A percentile compares a stretch with the other conserved stretches of the same genome.
These are phyloP conservation scores for Xylaria castorea DNA, from an alignment of 495 filamentous ascomycete genomes.

Conservation along the genomic window DNA sequence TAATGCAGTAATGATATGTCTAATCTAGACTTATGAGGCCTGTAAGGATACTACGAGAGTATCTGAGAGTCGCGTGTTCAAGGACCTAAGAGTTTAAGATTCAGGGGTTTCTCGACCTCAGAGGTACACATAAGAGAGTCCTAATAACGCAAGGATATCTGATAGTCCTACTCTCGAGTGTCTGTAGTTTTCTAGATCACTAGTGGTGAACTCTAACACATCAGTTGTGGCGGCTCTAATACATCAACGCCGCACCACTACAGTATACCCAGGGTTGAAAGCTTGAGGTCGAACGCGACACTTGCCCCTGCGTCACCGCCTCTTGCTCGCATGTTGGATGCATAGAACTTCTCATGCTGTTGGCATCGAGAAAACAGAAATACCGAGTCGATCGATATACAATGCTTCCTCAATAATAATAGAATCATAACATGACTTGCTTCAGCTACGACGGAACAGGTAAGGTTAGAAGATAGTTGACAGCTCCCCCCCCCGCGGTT, in stretches of 20 bases:
- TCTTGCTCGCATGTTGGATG: constrained; percentile 17
- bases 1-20: not conserved
- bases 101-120: not conserved
- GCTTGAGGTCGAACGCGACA: not conserved
- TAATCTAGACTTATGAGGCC: not conserved
- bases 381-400: not conserved
- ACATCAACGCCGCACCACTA: constrained; percentile 7
- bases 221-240: not conserved
- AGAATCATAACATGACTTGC: not conserved
- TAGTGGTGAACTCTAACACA: not conserved
- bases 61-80: not conserved
- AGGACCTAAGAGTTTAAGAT: not conserved
- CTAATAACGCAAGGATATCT: not conserved
- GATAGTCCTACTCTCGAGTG: not conserved
- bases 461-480: not conserved
- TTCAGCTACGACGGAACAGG: not conserved
- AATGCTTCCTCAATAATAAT: constrained; percentile 8
- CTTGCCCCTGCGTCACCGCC: constrained; percentile 18
- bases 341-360: not conserved
- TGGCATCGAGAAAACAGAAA: not conserved
- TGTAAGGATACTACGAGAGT: constrained; percentile 5
- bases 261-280: not conserved
- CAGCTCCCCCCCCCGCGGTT: not conserved
- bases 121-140: not conserved
- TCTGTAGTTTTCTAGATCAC: constrained; percentile 13